Base-by-base conservation (phyloP, 2,329 filamentous ascomycete genomes). In the Phialophora expanda region DNA sequence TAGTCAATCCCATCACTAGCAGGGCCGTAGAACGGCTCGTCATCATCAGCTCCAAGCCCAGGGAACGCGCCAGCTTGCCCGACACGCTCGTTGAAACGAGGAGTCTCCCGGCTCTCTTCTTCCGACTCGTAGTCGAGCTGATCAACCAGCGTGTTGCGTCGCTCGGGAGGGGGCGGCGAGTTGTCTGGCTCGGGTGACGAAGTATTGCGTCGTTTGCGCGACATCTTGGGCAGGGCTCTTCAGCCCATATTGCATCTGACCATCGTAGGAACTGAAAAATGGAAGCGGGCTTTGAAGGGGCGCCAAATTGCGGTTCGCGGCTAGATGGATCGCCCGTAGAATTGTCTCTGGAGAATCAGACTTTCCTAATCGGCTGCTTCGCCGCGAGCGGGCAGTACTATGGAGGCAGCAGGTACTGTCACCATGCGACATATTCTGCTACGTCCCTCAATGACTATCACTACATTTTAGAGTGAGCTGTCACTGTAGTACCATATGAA, bases 11-110 rank as follows among this genome's bases (percentile, higher is more conserved):
- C 89, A 76, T 90, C 88, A 34, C 83, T 80, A 61, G 89, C 86
- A 56, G 89, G 87, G 56, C 90, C 89, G 70, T 89, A 90, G 62
- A 89, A 87, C 0, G 88, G 78, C 65, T 89, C 87, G 9, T 75
- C 78, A 3, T 80, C 76, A 48, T 75, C 65, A 66, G 84, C 81
- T 54, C 86, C 84, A 14, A 86, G 77, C n/a, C 84, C 84, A 6
- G 89, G 88, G 71, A 93, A 90, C 51, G 89, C 89, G 73, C 87
- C 87, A 76, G 87, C 86, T 77, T 92, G 90, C 48, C 90, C 90
- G 76, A 87, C 91, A 2, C 86, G 85, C 9, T 86, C 84, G 75
- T 92, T 85, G 65, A 88, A 76, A 50, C 78, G 78, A 26, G 82
- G 80, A 61, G 78, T 78, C 65, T 79, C 76, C 38, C 75, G 68